Percentiles rank a stretch among this genome's conserved stretches.
Conservation (phyloP, 345 rosid genomes). For the Leavenworthia alabamica region DNA sequence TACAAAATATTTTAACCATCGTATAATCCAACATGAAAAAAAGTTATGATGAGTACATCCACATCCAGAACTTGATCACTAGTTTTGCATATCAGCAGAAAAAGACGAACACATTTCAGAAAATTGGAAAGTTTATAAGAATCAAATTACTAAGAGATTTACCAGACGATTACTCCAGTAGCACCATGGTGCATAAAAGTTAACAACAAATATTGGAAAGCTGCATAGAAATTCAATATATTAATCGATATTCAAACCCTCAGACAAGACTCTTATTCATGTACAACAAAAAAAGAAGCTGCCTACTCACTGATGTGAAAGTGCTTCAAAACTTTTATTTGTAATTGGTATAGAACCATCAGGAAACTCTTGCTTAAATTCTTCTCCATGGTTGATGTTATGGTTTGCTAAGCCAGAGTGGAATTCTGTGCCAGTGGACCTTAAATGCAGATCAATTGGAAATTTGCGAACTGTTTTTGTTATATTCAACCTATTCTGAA, state of each 20-base stretch:
- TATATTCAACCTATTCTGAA: slow-evolving; percentile 97
- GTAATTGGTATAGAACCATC: slow-evolving; percentile 59
- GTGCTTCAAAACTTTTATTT: slow-evolving; percentile 57
- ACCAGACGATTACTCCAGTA: slow-evolving; percentile 95
- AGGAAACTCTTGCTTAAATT: slow-evolving; percentile 49
- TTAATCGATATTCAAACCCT: slow-evolving; percentile 2
- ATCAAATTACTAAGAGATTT: slow-evolving; percentile 24
- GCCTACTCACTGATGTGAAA: slow-evolving; percentile 68
- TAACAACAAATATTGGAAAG: slow-evolving; percentile 79
- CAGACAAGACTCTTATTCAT: slow-evolving; percentile 5
- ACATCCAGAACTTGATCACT: not conserved
- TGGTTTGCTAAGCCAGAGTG: slow-evolving; percentile 52
- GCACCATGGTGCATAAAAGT: slow-evolving; percentile 99
- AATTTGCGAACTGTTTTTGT: slow-evolving; percentile 88
- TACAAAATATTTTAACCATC: not conserved
- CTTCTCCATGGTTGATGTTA: slow-evolving; percentile 83
- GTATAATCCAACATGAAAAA: not conserved
- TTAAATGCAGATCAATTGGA: slow-evolving; percentile 78
- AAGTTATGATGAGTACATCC: not conserved
- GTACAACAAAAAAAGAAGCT: slow-evolving; percentile 9
- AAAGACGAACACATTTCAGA: not conserved
- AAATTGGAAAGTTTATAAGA: not conserved
- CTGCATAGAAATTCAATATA: slow-evolving; percentile 52
- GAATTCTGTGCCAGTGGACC: slow-evolving; percentile 71
- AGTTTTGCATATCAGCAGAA: not conserved